Percentiles rank a stretch among this genome's conserved stretches.
Conservation (phyloP, 2,329 filamentous ascomycete genomes). For the Fusarium transvaalense region DNA sequence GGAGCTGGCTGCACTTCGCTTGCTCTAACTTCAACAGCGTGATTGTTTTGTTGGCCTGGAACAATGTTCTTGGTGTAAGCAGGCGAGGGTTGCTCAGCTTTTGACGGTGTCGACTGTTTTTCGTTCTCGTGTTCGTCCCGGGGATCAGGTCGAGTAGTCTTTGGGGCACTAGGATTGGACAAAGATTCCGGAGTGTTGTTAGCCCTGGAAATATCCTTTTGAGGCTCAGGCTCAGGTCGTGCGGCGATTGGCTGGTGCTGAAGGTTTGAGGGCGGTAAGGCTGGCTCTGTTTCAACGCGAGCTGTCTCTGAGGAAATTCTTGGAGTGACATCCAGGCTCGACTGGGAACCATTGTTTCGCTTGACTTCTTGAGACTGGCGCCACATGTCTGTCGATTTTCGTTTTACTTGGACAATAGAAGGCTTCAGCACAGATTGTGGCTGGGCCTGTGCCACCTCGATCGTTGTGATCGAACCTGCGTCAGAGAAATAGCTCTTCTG, state of each 20-base stretch:
- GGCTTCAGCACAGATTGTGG: constrained; percentile 45
- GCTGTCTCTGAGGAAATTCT: constrained; percentile 22
- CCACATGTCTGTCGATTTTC: constrained; percentile 41
- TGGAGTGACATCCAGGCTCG: constrained; percentile 24
- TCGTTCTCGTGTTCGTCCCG: constrained; percentile 9
- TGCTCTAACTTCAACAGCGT: neutral
- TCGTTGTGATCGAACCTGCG: constrained; percentile 43
- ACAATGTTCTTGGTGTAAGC: neutral
- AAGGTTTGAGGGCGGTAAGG: neutral
- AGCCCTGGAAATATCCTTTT: neutral
- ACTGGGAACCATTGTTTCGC: constrained; percentile 7
- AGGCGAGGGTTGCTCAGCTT: constrained; percentile 10
- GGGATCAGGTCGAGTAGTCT: constrained; percentile 10
- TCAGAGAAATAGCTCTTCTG: constrained; percentile 42
- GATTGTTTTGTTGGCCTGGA: constrained; percentile 13
- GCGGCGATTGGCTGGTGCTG: constrained; percentile 17
- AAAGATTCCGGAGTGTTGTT: constrained; percentile 19
- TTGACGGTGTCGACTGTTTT: constrained; percentile 8
- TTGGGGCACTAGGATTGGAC: constrained; percentile 7
- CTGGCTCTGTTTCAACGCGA: neutral
- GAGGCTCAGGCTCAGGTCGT: constrained; percentile 1
- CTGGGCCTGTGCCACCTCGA: constrained; percentile 46
- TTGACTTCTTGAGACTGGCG: constrained; percentile 28
- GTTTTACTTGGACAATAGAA: constrained; percentile 45
- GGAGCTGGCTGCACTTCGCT: neutral